A percentile compares a stretch with the other conserved stretches of the same genome.
Evolutionary conservation across 148 eudicot genomes (phyloP).

Genomic region (Talinum fruticosum): DNA sequence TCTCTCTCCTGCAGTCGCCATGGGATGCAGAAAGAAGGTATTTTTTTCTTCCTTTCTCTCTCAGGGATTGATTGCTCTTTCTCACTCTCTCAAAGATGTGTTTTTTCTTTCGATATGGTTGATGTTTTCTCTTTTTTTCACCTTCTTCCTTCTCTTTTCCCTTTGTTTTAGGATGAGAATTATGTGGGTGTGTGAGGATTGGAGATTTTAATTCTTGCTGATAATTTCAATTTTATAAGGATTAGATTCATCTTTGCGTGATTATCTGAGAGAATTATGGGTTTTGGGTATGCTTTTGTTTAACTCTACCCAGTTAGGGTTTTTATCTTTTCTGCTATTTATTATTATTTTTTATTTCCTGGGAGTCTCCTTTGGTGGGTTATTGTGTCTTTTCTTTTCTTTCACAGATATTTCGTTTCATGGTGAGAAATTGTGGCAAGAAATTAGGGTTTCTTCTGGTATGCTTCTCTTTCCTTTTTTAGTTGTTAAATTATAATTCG

Average conservation of each 20-base stretch:
- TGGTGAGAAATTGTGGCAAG: background rate
- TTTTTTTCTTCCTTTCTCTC: background rate
- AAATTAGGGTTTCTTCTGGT: constrained; percentile 2
- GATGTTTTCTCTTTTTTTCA: background rate
- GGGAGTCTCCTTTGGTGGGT: background rate
- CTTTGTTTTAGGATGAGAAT: background rate
- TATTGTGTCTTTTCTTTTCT: background rate
- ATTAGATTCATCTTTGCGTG: background rate
- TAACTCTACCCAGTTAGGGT: background rate
- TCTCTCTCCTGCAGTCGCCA: background rate
- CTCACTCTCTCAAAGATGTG: background rate
- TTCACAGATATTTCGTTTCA: background rate
- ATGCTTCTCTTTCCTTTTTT: background rate
- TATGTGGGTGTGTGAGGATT: constrained; percentile 1
- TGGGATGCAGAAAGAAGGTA: constrained; percentile 10
- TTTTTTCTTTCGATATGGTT: background rate
- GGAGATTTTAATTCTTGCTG: background rate
- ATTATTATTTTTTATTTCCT: background rate
- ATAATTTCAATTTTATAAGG: background rate
- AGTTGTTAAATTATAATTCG: background rate
- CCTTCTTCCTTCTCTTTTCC: background rate
- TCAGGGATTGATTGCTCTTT: background rate
- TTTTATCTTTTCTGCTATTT: background rate
- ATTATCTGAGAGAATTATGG: background rate
- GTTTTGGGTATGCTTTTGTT: background rate